Conservation (phyloP, 1,139 yeast genomes). For the Debaryomyces coudertii region DNA sequence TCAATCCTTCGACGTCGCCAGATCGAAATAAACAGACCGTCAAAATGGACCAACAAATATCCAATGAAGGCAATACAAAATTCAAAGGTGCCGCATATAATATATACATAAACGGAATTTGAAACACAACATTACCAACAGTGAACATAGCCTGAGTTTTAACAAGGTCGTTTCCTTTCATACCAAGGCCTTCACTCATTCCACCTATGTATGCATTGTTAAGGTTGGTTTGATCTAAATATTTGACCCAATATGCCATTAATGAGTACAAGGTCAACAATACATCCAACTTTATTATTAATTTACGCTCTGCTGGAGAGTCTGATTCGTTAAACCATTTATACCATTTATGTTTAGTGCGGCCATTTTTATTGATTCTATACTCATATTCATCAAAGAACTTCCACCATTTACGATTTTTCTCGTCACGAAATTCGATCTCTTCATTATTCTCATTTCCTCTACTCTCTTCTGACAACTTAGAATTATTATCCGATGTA, state of each 20-base stretch:
- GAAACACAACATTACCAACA: conserved; percentile 62
- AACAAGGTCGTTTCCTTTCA: conserved; percentile 69
- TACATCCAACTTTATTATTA: conserved; percentile 64
- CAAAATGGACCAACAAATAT: conserved; percentile 66
- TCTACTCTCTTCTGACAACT: not conserved
- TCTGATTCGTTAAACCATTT: conserved; percentile 65
- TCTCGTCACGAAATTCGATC: conserved; percentile 62
- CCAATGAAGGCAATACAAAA: conserved; percentile 59
- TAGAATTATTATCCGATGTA: conserved; percentile 10
- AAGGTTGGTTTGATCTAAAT: conserved; percentile 61
- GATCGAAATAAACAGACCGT: conserved; percentile 59
- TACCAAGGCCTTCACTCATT: conserved; percentile 57
- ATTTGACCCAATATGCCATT: conserved; percentile 72
- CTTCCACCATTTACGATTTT: conserved; percentile 63
- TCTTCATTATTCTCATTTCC: conserved; percentile 2
- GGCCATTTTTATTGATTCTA: conserved; percentile 41
- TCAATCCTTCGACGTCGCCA: conserved; percentile 48
- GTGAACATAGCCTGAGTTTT: conserved; percentile 60
- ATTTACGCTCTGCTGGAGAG: conserved; percentile 55
- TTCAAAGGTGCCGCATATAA: conserved; percentile 54
- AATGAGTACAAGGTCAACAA: conserved; percentile 61
- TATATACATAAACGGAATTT: conserved; percentile 51
- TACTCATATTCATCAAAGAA: conserved; percentile 47
- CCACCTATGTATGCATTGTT: conserved; percentile 74
- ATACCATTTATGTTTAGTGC: conserved; percentile 55